These are phyloP conservation scores for Venturia nashicola DNA, from an alignment of 2,329 filamentous ascomycete species.

Conservation along the genomic window DNA sequence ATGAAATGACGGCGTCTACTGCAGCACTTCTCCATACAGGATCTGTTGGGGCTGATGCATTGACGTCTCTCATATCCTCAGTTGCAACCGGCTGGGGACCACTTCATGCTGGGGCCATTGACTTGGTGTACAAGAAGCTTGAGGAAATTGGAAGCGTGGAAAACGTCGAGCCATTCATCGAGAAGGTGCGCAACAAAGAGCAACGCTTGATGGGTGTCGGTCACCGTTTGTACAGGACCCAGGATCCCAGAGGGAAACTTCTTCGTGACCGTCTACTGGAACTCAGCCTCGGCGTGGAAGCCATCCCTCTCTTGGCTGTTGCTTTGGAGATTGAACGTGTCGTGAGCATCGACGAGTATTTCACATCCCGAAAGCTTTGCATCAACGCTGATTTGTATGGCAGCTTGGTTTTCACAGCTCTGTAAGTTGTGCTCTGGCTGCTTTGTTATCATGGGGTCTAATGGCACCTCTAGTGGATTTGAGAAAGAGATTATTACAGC, in stretches of 20 bases:
- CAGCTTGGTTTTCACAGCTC: constrained; percentile 29
- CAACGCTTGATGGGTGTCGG: constrained; percentile 43
- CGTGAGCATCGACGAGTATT: constrained; percentile 26
- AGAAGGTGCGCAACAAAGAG: constrained; percentile 38
- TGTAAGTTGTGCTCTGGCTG: constrained; percentile 17
- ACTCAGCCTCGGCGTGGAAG: constrained; percentile 13
- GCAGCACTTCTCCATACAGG: constrained; percentile 45
- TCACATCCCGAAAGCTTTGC: constrained; percentile 24
- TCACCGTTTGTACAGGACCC: constrained; percentile 43
- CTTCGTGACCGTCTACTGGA: constrained; percentile 38
- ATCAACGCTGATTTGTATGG: constrained; percentile 35
- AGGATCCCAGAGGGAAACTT: constrained; percentile 39
- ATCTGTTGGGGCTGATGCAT: constrained; percentile 42
- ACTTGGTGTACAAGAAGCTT: constrained; percentile 43
- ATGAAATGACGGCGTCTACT: constrained; percentile 47
- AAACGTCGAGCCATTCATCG: constrained; percentile 39
- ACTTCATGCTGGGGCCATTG: constrained; percentile 47
- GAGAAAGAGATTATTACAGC: background rate
- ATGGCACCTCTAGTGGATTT: background rate
- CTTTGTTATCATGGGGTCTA: background rate
- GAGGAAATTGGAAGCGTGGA: constrained; percentile 39
- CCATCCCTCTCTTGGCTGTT: constrained; percentile 24
- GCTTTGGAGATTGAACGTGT: constrained; percentile 27
- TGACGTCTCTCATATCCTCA: constrained; percentile 40
- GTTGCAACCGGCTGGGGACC: constrained; percentile 44